phyloP scores from a whole-genome alignment of 805 yeast species.

The Candida peoriensis region DNA sequence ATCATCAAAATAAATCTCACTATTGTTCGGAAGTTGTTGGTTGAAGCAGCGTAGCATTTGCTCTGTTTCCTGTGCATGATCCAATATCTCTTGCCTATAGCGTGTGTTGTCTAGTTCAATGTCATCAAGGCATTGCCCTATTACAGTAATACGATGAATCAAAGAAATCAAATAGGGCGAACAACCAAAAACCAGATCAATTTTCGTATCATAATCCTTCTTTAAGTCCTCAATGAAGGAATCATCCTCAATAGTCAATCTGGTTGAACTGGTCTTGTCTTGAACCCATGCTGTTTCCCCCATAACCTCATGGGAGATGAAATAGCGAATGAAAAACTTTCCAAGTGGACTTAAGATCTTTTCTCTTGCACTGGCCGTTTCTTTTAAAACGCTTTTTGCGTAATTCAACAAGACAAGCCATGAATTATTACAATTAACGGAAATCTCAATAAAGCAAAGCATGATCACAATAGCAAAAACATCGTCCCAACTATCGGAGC shows the following conservation, averaged over 20 bases:
- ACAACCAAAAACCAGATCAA: slow-evolving; percentile 37
- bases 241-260: slow-evolving; percentile 24
- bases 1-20: slow-evolving; percentile 15
- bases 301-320: slow-evolving; percentile 39
- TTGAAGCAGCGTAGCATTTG: slow-evolving; percentile 20
- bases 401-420: slow-evolving; percentile 35
- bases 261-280: slow-evolving; percentile 11
- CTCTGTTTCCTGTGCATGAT: slow-evolving; percentile 26
- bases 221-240: slow-evolving; percentile 28
- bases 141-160: slow-evolving; percentile 31
- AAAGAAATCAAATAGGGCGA: slow-evolving; percentile 33
- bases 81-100: slow-evolving; percentile 17
- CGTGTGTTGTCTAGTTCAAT: slow-evolving; percentile 24
- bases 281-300: slow-evolving; percentile 37
- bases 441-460: slow-evolving; percentile 38
- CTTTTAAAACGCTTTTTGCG: slow-evolving; percentile 31
- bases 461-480: slow-evolving; percentile 34
- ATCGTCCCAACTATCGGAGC: slow-evolving; percentile 34
- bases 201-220: slow-evolving; percentile 29
- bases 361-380: slow-evolving; percentile 20
- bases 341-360: slow-evolving; percentile 28
- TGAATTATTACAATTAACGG: slow-evolving; percentile 33
- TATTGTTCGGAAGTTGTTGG: slow-evolving; percentile 22
- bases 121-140: slow-evolving; percentile 34
- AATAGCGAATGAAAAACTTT: slow-evolving; percentile 33